Evolutionary conservation across 441 rosid species (phyloP), one percentile per base, ranked within the genome.

Genomic region (Eruca vesicaria): DNA sequence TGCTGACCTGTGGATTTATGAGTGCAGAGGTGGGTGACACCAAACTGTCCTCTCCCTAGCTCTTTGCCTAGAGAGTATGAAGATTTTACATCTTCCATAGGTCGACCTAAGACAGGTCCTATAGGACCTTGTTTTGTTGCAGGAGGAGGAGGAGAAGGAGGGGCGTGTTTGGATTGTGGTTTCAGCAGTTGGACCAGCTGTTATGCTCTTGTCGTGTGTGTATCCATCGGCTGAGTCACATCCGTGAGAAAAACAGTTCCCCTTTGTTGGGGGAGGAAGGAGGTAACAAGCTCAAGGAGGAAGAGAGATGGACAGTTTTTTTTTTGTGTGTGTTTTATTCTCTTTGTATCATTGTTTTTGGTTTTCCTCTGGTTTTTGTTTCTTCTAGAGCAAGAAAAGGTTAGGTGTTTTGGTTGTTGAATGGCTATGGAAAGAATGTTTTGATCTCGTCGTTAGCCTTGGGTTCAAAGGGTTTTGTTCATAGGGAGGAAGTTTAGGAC

Each of bases 171-270:
- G 0, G 94, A 63, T 5, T 87, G 82, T 59, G 69, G 8, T 20
- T 11, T 79, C 81, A 1, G 68, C 35, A 9, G 71, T 32, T 71
- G 68, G 68, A 45, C 33, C 56, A 58, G 63, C 19, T 19, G 63
- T 50, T 6, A 69, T 81, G 50, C 77, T 86, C 67, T 82, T 85
- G 5, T 71, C 82, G 2, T 63, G 35, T 5, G 71, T 50, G 3
- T 69, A 59, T 70, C 79, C 76, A 66, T 79, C 80, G 28, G 33
- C 67, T n/a, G 80, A 48, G 67, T 78, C 81, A 29, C 6, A 69
- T 71, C 87, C 87, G 7, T 87, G 81, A 69, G 93, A 89, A 90
- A 95, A 92, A 83, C 92, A 90, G 74, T 79, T 90, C 73, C 97
- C 97, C 97, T 90, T 90, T 81, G 74, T 69, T 66, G 53, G 55